Evolutionary conservation across 2,329 filamentous ascomycete genomes (phyloP).

Genomic region (Penicillium capsulatum): DNA sequence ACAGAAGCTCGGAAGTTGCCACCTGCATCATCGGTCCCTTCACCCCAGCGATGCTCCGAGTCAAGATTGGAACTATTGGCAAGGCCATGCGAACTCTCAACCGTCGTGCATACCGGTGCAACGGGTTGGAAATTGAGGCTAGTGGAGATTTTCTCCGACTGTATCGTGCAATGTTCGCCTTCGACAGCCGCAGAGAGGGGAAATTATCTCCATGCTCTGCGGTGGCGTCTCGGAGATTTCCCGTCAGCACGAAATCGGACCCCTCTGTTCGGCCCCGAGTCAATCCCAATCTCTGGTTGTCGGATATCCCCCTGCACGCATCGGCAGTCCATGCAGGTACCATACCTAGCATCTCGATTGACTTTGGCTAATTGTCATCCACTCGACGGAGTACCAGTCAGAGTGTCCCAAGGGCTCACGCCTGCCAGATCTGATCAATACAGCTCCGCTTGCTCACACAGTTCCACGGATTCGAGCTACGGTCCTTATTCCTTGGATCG

Average conservation of each 20-base stretch:
- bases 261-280: not conserved
- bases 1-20: not conserved
- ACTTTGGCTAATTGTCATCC: slow-evolving; percentile 2
- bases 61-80: too few species aligned
- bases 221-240: slow-evolving; percentile 1
- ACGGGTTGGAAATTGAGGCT: too few species aligned
- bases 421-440: slow-evolving; percentile 2
- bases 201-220: not conserved
- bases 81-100: too few species aligned
- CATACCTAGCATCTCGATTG: slow-evolving; percentile 3
- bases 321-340: too few species aligned
- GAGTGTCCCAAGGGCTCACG: not conserved
- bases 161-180: too few species aligned
- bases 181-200: too few species aligned
- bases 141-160: too few species aligned
- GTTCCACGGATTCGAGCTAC: not conserved
- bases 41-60: too few species aligned
- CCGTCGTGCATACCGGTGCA: too few species aligned
- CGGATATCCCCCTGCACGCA: too few species aligned
- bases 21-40: slow-evolving; percentile 4
- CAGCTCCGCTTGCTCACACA: slow-evolving; percentile 1
- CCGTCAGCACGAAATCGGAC: not conserved
- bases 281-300: slow-evolving; percentile 11
- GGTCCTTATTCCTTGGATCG: slow-evolving; percentile 4
- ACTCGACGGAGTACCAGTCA: not conserved